These are phyloP conservation scores for Quercus bicolor DNA, from an alignment of 306 rosid species.

Conservation along the genomic window DNA sequence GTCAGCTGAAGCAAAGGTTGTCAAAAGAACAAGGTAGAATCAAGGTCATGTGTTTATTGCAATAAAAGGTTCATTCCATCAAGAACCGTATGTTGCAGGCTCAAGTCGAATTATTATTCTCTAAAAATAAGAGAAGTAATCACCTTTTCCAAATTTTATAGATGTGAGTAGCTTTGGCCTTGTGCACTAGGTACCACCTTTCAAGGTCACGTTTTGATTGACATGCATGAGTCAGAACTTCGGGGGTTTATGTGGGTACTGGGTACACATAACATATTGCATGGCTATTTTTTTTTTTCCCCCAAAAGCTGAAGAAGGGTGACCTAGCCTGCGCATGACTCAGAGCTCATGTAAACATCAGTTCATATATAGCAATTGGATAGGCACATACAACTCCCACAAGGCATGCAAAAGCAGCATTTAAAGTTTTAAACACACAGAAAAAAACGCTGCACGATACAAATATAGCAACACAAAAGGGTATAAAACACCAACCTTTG, in stretches of 20 bases:
- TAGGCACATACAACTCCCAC: too few relatives aligned
- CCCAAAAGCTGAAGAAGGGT: background rate
- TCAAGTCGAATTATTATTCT: too few relatives aligned
- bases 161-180: too few relatives aligned
- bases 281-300: background rate
- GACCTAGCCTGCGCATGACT: background rate
- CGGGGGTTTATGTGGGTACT: background rate
- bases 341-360: background rate
- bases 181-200: too few relatives aligned
- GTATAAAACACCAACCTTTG: slow-evolving; percentile 14
- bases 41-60: too few relatives aligned
- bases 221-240: background rate
- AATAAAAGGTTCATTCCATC: too few relatives aligned
- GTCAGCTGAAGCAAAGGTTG: too few relatives aligned
- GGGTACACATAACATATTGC: background rate
- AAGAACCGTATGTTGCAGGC: too few relatives aligned
- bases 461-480: background rate
- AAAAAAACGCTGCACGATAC: background rate
- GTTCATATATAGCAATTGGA: background rate
- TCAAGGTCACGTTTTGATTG: background rate
- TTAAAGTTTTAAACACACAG: background rate
- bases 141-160: too few relatives aligned
- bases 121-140: too few relatives aligned
- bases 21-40: too few relatives aligned
- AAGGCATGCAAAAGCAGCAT: background rate